Base-by-base conservation (phyloP, 495 filamentous ascomycete species). In the Daldinia childiae region DNA sequence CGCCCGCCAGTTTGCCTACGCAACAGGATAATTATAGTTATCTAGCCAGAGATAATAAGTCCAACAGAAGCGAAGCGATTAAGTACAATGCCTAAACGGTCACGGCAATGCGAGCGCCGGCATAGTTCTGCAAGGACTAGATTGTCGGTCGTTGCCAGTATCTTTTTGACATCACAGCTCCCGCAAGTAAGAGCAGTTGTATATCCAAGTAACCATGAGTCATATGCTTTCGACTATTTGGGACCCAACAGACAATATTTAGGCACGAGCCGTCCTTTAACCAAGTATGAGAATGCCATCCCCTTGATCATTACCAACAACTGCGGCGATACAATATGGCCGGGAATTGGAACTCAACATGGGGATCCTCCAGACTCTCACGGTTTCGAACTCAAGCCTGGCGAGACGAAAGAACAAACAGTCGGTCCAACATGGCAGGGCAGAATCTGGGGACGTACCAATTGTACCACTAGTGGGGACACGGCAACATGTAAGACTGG, bases 371-470 rank as follows among this genome's bases (percentile, higher is more conserved):
- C 91, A 0, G 78, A 79, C 3, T 79, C 79, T 14, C 85, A 85
- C 19, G 92, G 92, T 19, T 94, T 93, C 69, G 81, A 87, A 71
- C 84, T 93, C 32, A 66, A 73, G 1, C 73, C 89, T 21, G 84
- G 86, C 27, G 69, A 80, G 12, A 85, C 80, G 27, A 83, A 61
- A 57, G 79, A 80, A 48, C 77, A 91, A 50, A 87, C 79, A 19
- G 90, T 95, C 50, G 83, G 84, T 56, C 80, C 82, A 24, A 86
- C 91, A 69, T 95, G 92, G 92, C 87, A 91, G 69, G 92, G 92
- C 5, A 87, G 92, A 43, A 81, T 95, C 14, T 94, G 92, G 92
- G 92, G 89, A 19, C 82, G 92, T 57, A 93, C 92, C 24, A 94
- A 95, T 77, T 95, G 92, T 82, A 91, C 85, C 45, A 92, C 92